A percentile compares a stretch with the other conserved stretches of the same genome.
phyloP scores from a whole-genome alignment of 768 basidiomycete species.

The Symmetrospora coprosmae region DNA sequence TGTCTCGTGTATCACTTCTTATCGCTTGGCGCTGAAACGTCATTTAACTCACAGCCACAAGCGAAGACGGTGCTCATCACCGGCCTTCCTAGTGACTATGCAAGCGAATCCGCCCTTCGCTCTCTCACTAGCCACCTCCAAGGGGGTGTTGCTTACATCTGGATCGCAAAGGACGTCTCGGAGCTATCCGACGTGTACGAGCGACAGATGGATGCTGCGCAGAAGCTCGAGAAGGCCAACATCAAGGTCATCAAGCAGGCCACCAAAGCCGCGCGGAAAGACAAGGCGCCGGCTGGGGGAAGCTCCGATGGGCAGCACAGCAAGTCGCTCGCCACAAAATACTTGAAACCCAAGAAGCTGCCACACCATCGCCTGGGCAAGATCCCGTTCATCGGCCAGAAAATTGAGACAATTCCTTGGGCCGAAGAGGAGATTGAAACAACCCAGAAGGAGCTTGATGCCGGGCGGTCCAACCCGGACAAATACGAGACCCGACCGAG shows the following conservation, averaged over 20 bases:
- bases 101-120: not conserved
- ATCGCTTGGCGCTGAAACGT: no score
- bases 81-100: slow-evolving; percentile 7
- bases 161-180: slow-evolving; percentile 62
- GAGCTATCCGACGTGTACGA: slow-evolving; percentile 64
- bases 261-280: slow-evolving; percentile 38
- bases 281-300: slow-evolving; percentile 31
- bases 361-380: slow-evolving; percentile 53
- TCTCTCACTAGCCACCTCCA: slow-evolving; percentile 47
- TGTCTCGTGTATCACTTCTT: no score
- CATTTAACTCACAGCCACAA: no score
- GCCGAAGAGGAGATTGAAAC: slow-evolving; percentile 47
- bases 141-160: slow-evolving; percentile 76
- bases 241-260: slow-evolving; percentile 62
- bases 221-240: slow-evolving; percentile 75
- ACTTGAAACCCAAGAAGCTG: slow-evolving; percentile 57
- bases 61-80: slow-evolving; percentile 21
- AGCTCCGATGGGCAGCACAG: slow-evolving; percentile 2
- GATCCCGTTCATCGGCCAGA: slow-evolving; percentile 56
- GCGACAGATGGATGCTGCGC: slow-evolving; percentile 55
- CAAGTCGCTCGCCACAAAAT: slow-evolving; percentile 41
- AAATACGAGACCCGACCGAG: slow-evolving; percentile 28
- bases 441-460: slow-evolving; percentile 42
- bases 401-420: slow-evolving; percentile 92
- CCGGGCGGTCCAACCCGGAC: slow-evolving; percentile 35